Conservation (phyloP, 2,329 filamentous ascomycete species). For the Byssochlamys sp. region DNA sequence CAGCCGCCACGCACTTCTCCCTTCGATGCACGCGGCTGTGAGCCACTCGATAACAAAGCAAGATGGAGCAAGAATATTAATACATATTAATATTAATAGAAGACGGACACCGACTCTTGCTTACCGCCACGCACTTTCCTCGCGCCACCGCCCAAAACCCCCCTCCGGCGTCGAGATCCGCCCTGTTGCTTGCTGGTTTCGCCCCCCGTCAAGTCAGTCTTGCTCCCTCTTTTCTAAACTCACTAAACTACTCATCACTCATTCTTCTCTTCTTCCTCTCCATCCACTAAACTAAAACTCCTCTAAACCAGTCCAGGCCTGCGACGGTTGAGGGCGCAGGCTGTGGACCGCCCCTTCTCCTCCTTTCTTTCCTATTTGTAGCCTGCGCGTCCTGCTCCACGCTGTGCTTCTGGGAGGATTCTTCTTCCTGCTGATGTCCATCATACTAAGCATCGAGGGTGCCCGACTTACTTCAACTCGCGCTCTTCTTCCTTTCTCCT, state of each 20-base stretch:
- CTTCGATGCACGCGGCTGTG: background rate
- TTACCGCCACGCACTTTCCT: background rate
- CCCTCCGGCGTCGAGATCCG: too few species aligned
- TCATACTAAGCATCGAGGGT: background rate
- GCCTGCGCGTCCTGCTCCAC: conserved; percentile 7
- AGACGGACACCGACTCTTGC: background rate
- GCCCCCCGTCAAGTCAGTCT: background rate
- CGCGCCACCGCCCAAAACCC: background rate
- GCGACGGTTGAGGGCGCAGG: background rate
- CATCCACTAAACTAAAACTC: background rate
- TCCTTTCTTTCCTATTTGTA: conserved; percentile 14
- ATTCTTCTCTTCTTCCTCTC: too few species aligned
- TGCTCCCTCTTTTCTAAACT: too few species aligned
- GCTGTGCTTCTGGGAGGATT: conserved; percentile 8
- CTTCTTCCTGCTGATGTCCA: background rate
- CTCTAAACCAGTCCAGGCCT: background rate
- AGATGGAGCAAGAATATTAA: too few species aligned
- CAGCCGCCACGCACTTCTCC: background rate
- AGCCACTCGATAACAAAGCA: too few species aligned
- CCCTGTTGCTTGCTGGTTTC: background rate
- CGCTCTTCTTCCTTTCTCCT: conserved; percentile 4
- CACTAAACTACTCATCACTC: too few species aligned
- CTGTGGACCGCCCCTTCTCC: conserved; percentile 2
- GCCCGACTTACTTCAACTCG: conserved; percentile 2
- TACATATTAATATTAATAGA: background rate